Evolutionary conservation across 164 flowering plant species (phyloP).

Genomic region (Piper longum): DNA sequence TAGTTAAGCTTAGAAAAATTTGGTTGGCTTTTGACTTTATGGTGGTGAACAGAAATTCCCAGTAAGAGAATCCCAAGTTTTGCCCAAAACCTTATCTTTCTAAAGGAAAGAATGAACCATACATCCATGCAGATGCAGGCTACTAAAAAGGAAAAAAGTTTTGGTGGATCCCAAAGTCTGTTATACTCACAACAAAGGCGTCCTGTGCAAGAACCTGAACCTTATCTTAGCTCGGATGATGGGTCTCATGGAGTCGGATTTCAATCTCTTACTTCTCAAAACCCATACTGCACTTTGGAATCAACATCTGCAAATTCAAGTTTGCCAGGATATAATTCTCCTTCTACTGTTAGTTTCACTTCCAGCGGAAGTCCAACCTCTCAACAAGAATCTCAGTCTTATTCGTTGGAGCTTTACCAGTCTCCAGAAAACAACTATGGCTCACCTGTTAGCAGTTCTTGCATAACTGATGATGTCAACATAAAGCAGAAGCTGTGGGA

Average conservation of each 20-base stretch:
- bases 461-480: constrained; percentile 23
- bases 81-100: too few relatives aligned
- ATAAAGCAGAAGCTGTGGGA: constrained; percentile 38
- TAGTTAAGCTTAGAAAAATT: too few relatives aligned
- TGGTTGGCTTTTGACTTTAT: too few relatives aligned
- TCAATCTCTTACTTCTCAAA: constrained; percentile 15
- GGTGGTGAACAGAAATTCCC: too few relatives aligned
- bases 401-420: constrained; percentile 19
- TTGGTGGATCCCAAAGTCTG: not conserved
- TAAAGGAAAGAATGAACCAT: not conserved
- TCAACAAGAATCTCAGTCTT: constrained; percentile 26
- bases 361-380: constrained; percentile 32
- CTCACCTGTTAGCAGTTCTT: constrained; percentile 22
- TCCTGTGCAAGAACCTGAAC: not conserved
- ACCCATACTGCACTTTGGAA: constrained; percentile 35
- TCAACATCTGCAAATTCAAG: constrained; percentile 24
- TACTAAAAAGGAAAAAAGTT: not conserved
- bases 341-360: constrained; percentile 33
- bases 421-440: constrained; percentile 25
- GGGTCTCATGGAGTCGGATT: constrained; percentile 3
- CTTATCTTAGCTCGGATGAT: not conserved
- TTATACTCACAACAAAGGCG: not conserved
- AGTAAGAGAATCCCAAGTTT: too few relatives aligned
- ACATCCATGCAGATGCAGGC: not conserved
- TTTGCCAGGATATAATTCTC: constrained; percentile 19